A percentile compares a stretch with the other conserved stretches of the same genome.
phyloP scores from a whole-genome alignment of 2,329 filamentous ascomycete genomes.

The Dryadomyces quercus-mongolicae region DNA sequence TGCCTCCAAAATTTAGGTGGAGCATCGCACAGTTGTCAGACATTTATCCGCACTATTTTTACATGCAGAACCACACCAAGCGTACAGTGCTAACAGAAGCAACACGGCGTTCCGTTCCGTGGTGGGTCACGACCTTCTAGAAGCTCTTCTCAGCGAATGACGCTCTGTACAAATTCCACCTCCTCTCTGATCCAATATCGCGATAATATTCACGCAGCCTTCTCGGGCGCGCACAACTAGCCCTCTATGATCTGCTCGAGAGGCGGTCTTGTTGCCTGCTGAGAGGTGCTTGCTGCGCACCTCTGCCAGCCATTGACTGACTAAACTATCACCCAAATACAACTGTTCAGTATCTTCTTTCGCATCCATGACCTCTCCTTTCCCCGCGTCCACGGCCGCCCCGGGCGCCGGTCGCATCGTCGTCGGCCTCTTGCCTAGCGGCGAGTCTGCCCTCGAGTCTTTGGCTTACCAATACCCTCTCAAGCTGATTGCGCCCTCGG shows the following conservation, averaged over 20 bases:
- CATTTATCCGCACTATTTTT: neutral
- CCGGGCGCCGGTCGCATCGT: conserved; percentile 72
- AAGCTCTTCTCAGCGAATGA: conserved; percentile 3
- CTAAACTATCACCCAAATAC: too few relatives aligned
- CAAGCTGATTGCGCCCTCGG: conserved; percentile 74
- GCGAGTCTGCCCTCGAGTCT: conserved; percentile 56
- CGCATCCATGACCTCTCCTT: conserved; percentile 65
- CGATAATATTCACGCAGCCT: neutral
- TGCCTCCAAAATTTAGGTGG: neutral
- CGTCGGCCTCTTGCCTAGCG: conserved; percentile 58
- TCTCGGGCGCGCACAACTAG: neutral
- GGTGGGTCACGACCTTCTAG: neutral
- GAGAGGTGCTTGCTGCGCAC: neutral
- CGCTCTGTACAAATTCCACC: conserved; percentile 6
- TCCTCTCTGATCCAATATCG: neutral
- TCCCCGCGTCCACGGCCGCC: conserved; percentile 58
- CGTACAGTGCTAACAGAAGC: neutral
- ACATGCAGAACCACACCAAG: neutral
- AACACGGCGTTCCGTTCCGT: neutral
- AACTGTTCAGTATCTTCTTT: too few relatives aligned
- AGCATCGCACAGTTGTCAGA: neutral
- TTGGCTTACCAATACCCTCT: conserved; percentile 89
- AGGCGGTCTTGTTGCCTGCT: neutral
- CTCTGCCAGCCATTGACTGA: too few relatives aligned
- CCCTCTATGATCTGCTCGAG: neutral